A percentile compares a stretch with the other conserved stretches of the same genome.
Conservation (phyloP, 768 basidiomycete species). For the Suillus tomentosus region DNA sequence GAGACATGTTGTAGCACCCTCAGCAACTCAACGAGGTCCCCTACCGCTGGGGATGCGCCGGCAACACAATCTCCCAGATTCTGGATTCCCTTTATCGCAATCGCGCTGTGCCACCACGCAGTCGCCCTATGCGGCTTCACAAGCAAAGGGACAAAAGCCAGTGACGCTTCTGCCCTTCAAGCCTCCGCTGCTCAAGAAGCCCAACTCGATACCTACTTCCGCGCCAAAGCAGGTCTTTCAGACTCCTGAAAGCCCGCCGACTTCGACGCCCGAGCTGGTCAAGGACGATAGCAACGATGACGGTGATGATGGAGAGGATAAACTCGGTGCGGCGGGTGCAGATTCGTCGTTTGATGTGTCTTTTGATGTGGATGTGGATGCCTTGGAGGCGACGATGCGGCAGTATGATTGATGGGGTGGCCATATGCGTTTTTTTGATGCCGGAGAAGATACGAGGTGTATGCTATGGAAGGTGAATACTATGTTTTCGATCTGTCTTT, state of each 20-base stretch:
- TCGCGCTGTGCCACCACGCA: conserved; percentile 22
- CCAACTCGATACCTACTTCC: neutral
- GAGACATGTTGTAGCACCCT: neutral
- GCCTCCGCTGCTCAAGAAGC: conserved; percentile 24
- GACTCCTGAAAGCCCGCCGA: neutral
- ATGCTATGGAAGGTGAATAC: neutral
- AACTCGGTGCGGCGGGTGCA: conserved; percentile 8
- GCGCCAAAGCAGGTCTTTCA: neutral
- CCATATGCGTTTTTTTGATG: neutral
- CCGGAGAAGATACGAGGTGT: neutral
- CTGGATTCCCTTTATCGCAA: conserved; percentile 7
- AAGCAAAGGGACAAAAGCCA: conserved; percentile 18
- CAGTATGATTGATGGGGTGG: conserved; percentile 26
- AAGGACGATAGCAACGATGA: conserved; percentile 1
- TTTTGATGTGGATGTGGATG: conserved; percentile 31
- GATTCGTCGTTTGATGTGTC: conserved; percentile 37
- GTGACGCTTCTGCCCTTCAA: conserved; percentile 28
- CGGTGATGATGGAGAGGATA: neutral
- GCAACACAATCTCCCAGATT: neutral
- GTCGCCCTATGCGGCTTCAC: conserved; percentile 13
- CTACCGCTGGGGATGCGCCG: conserved; percentile 35
- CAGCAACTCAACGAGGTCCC: conserved; percentile 15
- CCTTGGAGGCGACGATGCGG: conserved; percentile 33
- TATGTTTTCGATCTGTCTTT: neutral
- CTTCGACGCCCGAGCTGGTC: conserved; percentile 1